phyloP scores from a whole-genome alignment of 108 stramenopile genomes.

The Nitzschia sp. region DNA sequence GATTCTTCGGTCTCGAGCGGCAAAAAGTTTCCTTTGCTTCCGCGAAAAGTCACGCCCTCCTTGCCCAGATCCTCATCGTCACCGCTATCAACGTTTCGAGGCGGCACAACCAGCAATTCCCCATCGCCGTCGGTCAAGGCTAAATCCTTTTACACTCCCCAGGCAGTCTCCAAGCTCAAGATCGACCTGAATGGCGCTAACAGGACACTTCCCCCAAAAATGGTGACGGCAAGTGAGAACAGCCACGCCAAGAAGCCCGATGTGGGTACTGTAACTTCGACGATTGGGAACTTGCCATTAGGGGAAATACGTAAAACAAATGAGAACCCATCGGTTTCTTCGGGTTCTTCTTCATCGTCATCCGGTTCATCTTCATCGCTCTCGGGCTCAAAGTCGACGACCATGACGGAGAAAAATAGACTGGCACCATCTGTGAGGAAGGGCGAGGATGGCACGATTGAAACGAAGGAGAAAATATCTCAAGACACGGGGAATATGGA shows the following conservation, averaged over 20 bases:
- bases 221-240: no score
- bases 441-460: background rate
- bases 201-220: no score
- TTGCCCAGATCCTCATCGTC: no score
- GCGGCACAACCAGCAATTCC: no score
- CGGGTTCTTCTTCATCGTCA: background rate
- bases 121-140: background rate
- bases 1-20: background rate
- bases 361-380: background rate
- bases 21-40: background rate
- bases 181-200: background rate
- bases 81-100: no score
- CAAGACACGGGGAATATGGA: no score
- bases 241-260: no score
- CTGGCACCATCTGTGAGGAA: background rate
- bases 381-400: background rate
- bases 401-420: background rate
- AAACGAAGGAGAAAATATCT: background rate
- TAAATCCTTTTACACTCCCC: background rate
- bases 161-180: background rate
- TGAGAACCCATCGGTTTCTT: background rate
- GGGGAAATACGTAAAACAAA: no score
- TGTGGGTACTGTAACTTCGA: no score
- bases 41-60: no score
- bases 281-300: no score